A percentile compares a stretch with the other conserved stretches of the same genome.
Evolutionary conservation across 768 basidiomycete species (phyloP).

Genomic region (Psilocybe cubensis): DNA sequence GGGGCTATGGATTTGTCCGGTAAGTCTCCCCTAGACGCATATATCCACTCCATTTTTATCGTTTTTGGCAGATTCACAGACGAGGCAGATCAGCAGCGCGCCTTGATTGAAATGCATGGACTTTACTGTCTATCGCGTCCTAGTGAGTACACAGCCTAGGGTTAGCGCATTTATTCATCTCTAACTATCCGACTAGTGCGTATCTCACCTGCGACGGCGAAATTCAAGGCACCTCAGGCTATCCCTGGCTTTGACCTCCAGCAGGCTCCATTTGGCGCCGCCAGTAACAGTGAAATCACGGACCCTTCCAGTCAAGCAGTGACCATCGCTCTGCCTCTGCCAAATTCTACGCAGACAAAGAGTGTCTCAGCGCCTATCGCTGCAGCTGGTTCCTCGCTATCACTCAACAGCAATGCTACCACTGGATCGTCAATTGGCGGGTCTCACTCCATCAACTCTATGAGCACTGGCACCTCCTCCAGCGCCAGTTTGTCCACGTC

Average conservation of each 20-base stretch:
- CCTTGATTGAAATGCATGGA: slow-evolving; percentile 90
- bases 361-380: slow-evolving; percentile 78
- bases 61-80: slow-evolving; percentile 70
- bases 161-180: slow-evolving; percentile 33
- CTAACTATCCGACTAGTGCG: slow-evolving; percentile 60
- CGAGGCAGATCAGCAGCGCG: slow-evolving; percentile 87
- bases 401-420: slow-evolving; percentile 36
- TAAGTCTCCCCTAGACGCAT: slow-evolving; percentile 32
- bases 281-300: slow-evolving; percentile 21
- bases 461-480: slow-evolving; percentile 56
- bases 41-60: slow-evolving; percentile 18
- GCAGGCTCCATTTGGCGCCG: slow-evolving; percentile 47
- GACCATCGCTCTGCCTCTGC: slow-evolving; percentile 53
- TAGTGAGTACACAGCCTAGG: slow-evolving; percentile 52
- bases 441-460: slow-evolving; percentile 53
- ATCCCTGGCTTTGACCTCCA: slow-evolving; percentile 46
- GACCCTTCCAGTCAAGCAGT: slow-evolving; percentile 42
- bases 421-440: slow-evolving; percentile 53
- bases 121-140: slow-evolving; percentile 88
- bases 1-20: slow-evolving; percentile 95
- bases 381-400: slow-evolving; percentile 40
- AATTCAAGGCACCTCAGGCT: slow-evolving; percentile 68
- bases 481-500: slow-evolving; percentile 56
- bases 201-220: slow-evolving; percentile 88
- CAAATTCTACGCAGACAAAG: slow-evolving; percentile 50